Percentiles rank a stretch among this genome's conserved stretches.
Evolutionary conservation across 1,139 yeast species (phyloP).

Genomic region (Casaregolazyma suthepensis): DNA sequence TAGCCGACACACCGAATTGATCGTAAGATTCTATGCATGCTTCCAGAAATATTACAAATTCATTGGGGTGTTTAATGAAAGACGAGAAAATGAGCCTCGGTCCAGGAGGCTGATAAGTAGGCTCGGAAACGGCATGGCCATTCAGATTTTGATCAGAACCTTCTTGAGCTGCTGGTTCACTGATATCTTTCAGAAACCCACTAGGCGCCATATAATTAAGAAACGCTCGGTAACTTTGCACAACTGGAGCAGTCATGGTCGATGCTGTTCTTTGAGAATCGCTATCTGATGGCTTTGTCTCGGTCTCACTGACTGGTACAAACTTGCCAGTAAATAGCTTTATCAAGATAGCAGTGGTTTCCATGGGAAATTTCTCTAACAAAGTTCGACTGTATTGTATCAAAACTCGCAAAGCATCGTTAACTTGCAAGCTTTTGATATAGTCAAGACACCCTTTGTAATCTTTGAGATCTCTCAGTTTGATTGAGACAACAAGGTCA

Average conservation of each 20-base stretch:
- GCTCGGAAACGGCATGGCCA: constrained; percentile 29
- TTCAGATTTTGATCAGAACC: constrained; percentile 7
- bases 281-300: not conserved
- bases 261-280: constrained; percentile 8
- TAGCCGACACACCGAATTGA: constrained; percentile 43
- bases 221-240: constrained; percentile 70
- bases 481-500: constrained; percentile 69
- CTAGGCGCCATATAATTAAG: constrained; percentile 50
- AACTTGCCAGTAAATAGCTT: constrained; percentile 86
- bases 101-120: constrained; percentile 86
- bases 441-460: constrained; percentile 60
- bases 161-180: constrained; percentile 5
- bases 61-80: constrained; percentile 75
- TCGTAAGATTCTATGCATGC: constrained; percentile 77
- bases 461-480: constrained; percentile 59
- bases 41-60: constrained; percentile 88
- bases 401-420: constrained; percentile 70
- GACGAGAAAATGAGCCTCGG: constrained; percentile 85
- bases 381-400: constrained; percentile 60
- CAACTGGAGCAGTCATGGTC: constrained; percentile 35
- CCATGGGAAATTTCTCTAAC: constrained; percentile 65
- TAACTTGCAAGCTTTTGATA: constrained; percentile 64
- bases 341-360: constrained; percentile 74
- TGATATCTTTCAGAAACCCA: constrained; percentile 1
- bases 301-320: constrained; percentile 36